Evolutionary conservation across 2,329 filamentous ascomycete species (phyloP).

Genomic region (Paecilomyces variotii): DNA sequence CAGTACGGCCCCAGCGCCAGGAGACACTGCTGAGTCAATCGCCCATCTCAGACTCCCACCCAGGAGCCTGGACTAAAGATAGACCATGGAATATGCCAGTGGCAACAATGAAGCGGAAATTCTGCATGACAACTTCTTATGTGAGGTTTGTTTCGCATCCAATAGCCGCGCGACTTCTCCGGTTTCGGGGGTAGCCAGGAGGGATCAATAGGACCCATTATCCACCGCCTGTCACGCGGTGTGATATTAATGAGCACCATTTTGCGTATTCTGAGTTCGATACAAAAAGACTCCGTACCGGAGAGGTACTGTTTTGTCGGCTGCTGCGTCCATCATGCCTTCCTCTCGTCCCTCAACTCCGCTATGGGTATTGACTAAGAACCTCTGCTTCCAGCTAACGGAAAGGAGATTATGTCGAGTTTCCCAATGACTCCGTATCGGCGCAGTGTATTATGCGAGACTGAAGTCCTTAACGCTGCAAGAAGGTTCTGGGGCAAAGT

Average conservation of each 20-base stretch:
- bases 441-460: neutral
- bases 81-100: neutral
- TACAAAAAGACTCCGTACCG: neutral
- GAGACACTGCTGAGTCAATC: neutral
- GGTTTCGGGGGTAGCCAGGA: neutral
- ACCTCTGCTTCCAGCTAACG: neutral
- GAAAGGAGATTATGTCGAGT: neutral
- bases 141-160: neutral
- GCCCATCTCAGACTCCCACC: neutral
- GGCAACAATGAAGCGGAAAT: neutral
- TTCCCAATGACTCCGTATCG: neutral
- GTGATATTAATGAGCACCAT: neutral
- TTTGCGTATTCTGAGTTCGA: neutral
- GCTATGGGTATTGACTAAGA: neutral
- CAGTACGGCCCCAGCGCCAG: neutral
- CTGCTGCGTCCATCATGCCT: neutral
- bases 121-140: neutral
- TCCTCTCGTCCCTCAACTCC: neutral
- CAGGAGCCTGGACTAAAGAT: neutral
- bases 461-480: constrained; percentile 2
- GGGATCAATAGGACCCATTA: neutral
- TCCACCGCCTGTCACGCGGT: neutral
- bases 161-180: neutral
- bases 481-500: neutral
- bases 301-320: neutral